phyloP scores from a whole-genome alignment of 768 basidiomycete genomes.

The Collybia sordida region DNA sequence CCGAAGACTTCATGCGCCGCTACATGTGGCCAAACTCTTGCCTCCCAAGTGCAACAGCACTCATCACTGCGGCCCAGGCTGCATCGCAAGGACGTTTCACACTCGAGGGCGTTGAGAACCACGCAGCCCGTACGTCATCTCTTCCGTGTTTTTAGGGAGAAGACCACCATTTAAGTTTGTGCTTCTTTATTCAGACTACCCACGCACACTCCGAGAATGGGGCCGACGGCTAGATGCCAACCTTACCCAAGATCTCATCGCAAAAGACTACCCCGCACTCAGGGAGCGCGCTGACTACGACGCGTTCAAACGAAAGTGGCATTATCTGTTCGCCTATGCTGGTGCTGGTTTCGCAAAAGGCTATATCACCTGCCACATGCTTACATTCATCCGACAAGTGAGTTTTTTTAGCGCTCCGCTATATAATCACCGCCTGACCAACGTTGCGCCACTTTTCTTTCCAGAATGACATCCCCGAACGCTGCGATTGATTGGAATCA shows the following conservation, averaged over 20 bases:
- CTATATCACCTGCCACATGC: constrained; percentile 82
- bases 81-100: constrained; percentile 77
- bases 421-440: neutral
- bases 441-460: constrained; percentile 9
- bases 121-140: constrained; percentile 63
- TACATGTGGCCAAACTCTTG: constrained; percentile 93
- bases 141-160: constrained; percentile 12
- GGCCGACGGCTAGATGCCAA: constrained; percentile 71
- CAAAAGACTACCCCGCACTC: constrained; percentile 60
- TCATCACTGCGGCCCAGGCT: constrained; percentile 69
- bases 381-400: constrained; percentile 69
- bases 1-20: constrained; percentile 83
- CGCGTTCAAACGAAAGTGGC: constrained; percentile 80
- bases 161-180: neutral
- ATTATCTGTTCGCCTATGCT: constrained; percentile 81
- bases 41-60: constrained; percentile 81
- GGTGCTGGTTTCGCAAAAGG: constrained; percentile 79
- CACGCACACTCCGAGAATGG: constrained; percentile 93
- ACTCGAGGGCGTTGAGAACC: constrained; percentile 83
- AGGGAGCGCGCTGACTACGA: constrained; percentile 57
- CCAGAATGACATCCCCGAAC: constrained; percentile 41
- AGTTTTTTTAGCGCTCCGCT: constrained; percentile 21
- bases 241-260: constrained; percentile 54
- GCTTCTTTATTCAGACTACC: constrained; percentile 55
- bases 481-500: constrained; percentile 41